These are phyloP conservation scores for Fusarium subtropicale DNA, from an alignment of 2,329 filamentous ascomycete species.

Conservation along the genomic window DNA sequence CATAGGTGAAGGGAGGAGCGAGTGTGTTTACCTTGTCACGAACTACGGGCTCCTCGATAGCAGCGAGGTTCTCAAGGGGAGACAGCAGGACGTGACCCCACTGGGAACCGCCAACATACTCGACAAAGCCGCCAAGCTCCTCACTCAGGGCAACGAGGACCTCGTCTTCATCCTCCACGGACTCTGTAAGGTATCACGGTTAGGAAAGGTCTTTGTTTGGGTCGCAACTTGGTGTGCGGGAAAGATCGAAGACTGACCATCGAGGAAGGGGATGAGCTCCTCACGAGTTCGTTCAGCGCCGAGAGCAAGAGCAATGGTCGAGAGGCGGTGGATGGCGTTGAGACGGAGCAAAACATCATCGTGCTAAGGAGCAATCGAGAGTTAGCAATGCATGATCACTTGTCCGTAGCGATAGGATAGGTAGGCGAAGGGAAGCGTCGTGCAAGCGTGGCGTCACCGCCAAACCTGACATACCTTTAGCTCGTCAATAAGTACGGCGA, in stretches of 20 bases:
- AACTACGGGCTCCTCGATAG: constrained; percentile 97
- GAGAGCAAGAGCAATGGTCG: constrained; percentile 95
- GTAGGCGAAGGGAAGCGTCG: constrained; percentile 22
- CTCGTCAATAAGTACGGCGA: constrained; percentile 99
- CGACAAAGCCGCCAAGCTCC: constrained; percentile 95
- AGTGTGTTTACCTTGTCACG: constrained; percentile 83
- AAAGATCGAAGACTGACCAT: constrained; percentile 74
- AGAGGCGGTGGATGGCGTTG: constrained; percentile 98
- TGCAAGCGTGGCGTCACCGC: constrained; percentile 45
- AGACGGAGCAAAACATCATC: constrained; percentile 97
- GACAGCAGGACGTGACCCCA: constrained; percentile 96
- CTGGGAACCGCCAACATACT: constrained; percentile 95
- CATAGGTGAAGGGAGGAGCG: constrained; percentile 30
- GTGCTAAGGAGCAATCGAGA: constrained; percentile 70
- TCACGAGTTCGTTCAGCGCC: constrained; percentile 97
- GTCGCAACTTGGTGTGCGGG: constrained; percentile 32
- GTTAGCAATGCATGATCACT: constrained; percentile 45
- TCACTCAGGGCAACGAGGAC: constrained; percentile 97
- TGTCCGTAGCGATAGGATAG: constrained; percentile 29
- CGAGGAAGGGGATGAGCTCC: constrained; percentile 98
- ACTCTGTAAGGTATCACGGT: constrained; percentile 71
- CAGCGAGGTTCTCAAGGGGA: constrained; percentile 95
- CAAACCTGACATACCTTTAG: constrained; percentile 78
- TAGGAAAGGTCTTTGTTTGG: constrained; percentile 34
- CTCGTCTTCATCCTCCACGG: constrained; percentile 98